phyloP scores from a whole-genome alignment of 2,329 filamentous ascomycete genomes.

The Nothophoma quercina region DNA sequence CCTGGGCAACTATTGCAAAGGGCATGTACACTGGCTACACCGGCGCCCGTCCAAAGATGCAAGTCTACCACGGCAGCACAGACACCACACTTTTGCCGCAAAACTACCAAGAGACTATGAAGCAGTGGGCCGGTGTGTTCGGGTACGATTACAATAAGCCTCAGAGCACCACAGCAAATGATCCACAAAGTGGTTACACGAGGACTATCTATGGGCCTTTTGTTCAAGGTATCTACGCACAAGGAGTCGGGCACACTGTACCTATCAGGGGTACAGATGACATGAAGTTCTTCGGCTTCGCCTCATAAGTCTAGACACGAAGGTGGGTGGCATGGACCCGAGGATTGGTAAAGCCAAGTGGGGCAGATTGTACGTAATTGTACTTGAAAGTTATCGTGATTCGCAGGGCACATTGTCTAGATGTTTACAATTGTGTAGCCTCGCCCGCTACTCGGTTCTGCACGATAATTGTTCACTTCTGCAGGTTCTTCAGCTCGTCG shows the following conservation, averaged over 20 bases:
- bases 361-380: no score
- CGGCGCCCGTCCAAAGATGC: slow-evolving; percentile 62
- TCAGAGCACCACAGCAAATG: slow-evolving; percentile 37
- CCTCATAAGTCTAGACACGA: no score
- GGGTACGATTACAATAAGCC: slow-evolving; percentile 44
- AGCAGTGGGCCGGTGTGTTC: slow-evolving; percentile 45
- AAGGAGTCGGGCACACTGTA: slow-evolving; percentile 46
- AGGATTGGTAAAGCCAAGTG: no score
- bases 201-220: slow-evolving; percentile 39
- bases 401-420: no score
- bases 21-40: slow-evolving; percentile 61
- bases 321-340: no score
- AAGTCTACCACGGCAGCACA: slow-evolving; percentile 64
- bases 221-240: slow-evolving; percentile 47
- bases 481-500: not conserved
- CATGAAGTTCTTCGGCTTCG: slow-evolving; percentile 47
- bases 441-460: no score
- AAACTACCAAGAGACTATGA: slow-evolving; percentile 64
- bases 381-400: no score
- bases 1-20: slow-evolving; percentile 59
- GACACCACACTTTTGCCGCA: slow-evolving; percentile 60
- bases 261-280: slow-evolving; percentile 43
- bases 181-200: slow-evolving; percentile 44
- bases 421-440: no score
- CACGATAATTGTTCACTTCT: no score